Evolutionary conservation across 805 yeast species (phyloP), one percentile per base, ranked within the genome.

Genomic region (Lipomyces mesembrius): DNA sequence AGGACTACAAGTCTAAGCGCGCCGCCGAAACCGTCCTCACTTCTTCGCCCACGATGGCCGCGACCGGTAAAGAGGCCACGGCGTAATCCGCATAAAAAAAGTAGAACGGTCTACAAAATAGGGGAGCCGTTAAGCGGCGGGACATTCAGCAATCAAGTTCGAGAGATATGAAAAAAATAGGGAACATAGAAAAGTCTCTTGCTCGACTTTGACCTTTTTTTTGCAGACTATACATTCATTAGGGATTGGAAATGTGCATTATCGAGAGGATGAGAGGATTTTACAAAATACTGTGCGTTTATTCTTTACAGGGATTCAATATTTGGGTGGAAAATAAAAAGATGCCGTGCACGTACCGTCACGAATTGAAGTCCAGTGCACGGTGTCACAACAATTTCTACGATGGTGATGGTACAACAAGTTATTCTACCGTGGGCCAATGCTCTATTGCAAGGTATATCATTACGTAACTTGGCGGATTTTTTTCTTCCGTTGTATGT

Each of bases 1-100:
- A 91, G 81, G 98, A 95, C 79, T 95, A 94, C 84, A 88, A 86
- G 80, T 79, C 92, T 61, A 95, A 95, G 88, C 87, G 96, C 70
- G 77, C 72, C 66, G 71, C 67, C 75, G 77, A 73, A 79, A 80
- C 75, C 83, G 65, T 64, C 32, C 46, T 66, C 43, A 34, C 54
- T 22, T 3, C 39, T 17, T 12, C 43, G 3, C 43, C 43, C 17
- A 14, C 14, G 6, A 14, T 12, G 4, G 43, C 43, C 43, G 43
- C 43, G 17, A 37, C 43, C 43, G 43, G 17, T 12, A 37, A 37
- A 14, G 17, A 37, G 43, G 43, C 14, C 43, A 14, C 43, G 5
- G 43, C 43, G 17, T 37, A 37, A 37, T 37, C 43, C 1, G 12
- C 17, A 9, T 9, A 37, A 37, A 37, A 25, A 35, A 37, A 37